Percentiles rank a stretch among this genome's conserved stretches.
phyloP scores from a whole-genome alignment of 495 filamentous ascomycete genomes.

The Hypoxylon perforatum region DNA sequence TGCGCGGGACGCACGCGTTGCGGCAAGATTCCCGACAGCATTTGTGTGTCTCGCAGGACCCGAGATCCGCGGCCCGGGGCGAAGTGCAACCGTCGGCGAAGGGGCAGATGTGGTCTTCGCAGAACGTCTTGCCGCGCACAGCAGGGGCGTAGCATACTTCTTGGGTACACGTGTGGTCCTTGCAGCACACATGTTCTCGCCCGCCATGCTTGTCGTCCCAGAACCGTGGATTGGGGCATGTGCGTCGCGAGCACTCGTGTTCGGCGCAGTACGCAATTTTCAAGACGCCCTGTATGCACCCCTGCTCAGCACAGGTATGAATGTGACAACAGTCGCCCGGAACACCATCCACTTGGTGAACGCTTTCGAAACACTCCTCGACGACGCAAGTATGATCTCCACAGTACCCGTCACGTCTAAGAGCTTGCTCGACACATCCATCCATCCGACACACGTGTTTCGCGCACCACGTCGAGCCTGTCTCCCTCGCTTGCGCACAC shows the following conservation, averaged over 20 bases:
- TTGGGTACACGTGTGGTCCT: conserved; percentile 24
- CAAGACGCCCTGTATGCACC: conserved; percentile 13
- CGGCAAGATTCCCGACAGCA: conserved; percentile 17
- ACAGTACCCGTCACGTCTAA: conserved; percentile 29
- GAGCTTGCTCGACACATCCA: conserved; percentile 27
- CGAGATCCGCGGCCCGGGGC: conserved; percentile 13
- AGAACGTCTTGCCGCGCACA: conserved; percentile 27
- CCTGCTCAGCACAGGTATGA: conserved; percentile 29
- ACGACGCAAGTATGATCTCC: conserved; percentile 31
- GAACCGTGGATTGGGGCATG: conserved; percentile 26
- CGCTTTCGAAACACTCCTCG: conserved; percentile 19
- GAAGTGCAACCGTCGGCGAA: conserved; percentile 23
- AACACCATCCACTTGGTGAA: background rate
- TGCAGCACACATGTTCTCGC: conserved; percentile 31
- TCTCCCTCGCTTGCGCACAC: conserved; percentile 13
- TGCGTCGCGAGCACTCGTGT: conserved; percentile 32
- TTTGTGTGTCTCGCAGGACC: conserved; percentile 23
- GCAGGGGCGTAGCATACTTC: conserved; percentile 23
- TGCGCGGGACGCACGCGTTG: conserved; percentile 20
- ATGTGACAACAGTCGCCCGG: conserved; percentile 15
- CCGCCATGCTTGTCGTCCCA: conserved; percentile 19
- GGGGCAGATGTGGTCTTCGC: conserved; percentile 28
- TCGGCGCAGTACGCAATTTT: conserved; percentile 22
- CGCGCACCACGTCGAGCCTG: conserved; percentile 28
- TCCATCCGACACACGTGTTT: conserved; percentile 30